Conservation (phyloP, 495 filamentous ascomycete genomes). For the Tetracladium marchalianum region DNA sequence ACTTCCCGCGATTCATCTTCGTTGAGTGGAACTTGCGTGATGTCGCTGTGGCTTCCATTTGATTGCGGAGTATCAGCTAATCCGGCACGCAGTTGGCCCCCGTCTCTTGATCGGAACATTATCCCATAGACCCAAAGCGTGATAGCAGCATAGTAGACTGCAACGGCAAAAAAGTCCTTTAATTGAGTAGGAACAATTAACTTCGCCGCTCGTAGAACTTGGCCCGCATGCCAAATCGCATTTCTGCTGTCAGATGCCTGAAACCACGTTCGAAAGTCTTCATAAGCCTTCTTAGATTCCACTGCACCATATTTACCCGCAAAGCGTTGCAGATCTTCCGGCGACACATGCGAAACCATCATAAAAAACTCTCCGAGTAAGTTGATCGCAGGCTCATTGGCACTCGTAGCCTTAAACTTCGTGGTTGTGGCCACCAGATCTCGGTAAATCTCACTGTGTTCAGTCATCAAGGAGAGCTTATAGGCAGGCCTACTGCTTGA, state of each 20-base stretch:
- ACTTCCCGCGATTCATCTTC: background rate
- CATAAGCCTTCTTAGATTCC: constrained; percentile 43
- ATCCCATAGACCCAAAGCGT: constrained; percentile 53
- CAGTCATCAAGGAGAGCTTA: background rate
- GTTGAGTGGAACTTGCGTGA: background rate
- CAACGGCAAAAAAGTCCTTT: constrained; percentile 49
- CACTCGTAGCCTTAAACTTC: background rate
- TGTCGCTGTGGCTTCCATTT: constrained; percentile 2
- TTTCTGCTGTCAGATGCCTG: constrained; percentile 36
- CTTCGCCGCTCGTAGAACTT: constrained; percentile 45
- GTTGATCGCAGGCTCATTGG: background rate
- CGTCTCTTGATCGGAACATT: constrained; percentile 23
- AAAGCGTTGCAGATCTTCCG: constrained; percentile 56
- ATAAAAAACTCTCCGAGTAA: constrained; percentile 45
- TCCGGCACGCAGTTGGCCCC: constrained; percentile 3
- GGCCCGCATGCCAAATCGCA: constrained; percentile 55
- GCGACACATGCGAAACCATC: constrained; percentile 49
- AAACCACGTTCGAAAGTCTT: constrained; percentile 44
- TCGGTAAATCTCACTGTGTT: background rate
- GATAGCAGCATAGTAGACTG: constrained; percentile 48
- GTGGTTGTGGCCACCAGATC: background rate
- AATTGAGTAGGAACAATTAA: constrained; percentile 34
- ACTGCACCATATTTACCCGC: constrained; percentile 53
- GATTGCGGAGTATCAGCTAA: constrained; percentile 11
- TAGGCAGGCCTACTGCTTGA: background rate